Evolutionary conservation across 352 stramenopile species (phyloP), one percentile per base, ranked within the genome.

Genomic region (Chrysophaeum taylorii): DNA sequence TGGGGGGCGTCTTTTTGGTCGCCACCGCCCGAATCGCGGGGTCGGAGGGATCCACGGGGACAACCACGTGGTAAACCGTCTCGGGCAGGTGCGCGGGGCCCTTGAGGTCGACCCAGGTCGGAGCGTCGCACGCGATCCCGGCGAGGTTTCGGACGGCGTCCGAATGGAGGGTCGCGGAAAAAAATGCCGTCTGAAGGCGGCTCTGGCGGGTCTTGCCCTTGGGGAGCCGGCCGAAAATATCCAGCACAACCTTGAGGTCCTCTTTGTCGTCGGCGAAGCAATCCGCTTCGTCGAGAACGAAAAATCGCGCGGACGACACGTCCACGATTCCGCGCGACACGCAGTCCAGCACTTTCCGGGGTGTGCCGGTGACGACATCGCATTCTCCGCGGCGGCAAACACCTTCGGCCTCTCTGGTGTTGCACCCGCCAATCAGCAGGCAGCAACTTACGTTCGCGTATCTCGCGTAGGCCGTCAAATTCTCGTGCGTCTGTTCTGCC

Each of bases 81-180:
- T 86, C 73, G 1, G 78, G 81, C 1, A 87, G 48, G 23, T 25
- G 69, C 54, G 83, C 77, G 35, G 57, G 54, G 27, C 82, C 82
- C 67, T 87, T 87, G 31, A 87, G 68, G 61, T 87, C 82, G 42
- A 87, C 78, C 79, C 78, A 87, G 14, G 64, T 81, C 31, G 82
- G 81, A 23, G 72, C 72, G 37, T 80, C 64, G 75, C 82, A 87
- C 41, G 87, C 81, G 14, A 45, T 70, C 18, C 50, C 53, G 25
- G 79, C 54, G 23, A 87, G 68, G 29, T 75, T 31, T 16, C 43
- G 57, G 57, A 87, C 81, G 48, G 72, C 64, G 2, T 50, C 36
- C 27, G 73, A 81, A 67, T 87, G 79, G 50, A 87, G 71, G 25
- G 82, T 87, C 4, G 82, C 82, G n/a, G 79, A 85, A 71, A 87